A percentile compares a stretch with the other conserved stretches of the same genome.
phyloP scores from a whole-genome alignment of 305 asterid species.

The Plantago coronopus region DNA sequence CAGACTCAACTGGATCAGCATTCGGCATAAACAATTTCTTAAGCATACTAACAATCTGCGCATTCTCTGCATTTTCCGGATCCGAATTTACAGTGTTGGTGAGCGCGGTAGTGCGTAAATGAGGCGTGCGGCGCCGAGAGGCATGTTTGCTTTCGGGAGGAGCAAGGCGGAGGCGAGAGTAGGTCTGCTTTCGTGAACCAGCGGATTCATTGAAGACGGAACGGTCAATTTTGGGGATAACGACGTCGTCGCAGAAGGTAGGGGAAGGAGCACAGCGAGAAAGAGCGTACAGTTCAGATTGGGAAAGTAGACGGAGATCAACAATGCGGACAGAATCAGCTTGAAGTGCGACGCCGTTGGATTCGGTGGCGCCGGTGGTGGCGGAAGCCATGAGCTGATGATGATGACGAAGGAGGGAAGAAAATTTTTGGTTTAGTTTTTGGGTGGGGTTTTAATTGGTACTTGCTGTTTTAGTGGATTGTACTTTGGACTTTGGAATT shows the following conservation, averaged over 20 bases:
- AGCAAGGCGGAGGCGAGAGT: slow-evolving; percentile 79
- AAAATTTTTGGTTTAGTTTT: no score
- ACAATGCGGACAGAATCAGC: slow-evolving; percentile 50
- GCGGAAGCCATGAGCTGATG: not conserved
- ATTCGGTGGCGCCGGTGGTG: slow-evolving; percentile 18
- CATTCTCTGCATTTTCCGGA: slow-evolving; percentile 40
- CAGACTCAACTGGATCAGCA: slow-evolving; percentile 24
- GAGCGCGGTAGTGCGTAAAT: slow-evolving; percentile 43
- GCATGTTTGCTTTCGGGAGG: slow-evolving; percentile 45
- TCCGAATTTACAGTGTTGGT: slow-evolving; percentile 24
- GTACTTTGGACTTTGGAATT: no score
- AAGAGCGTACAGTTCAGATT: slow-evolving; percentile 71
- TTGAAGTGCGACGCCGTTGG: slow-evolving; percentile 31
- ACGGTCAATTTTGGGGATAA: slow-evolving; percentile 75
- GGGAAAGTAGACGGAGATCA: slow-evolving; percentile 71
- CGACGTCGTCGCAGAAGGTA: slow-evolving; percentile 55
- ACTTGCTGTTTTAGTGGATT: no score
- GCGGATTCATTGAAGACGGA: slow-evolving; percentile 89
- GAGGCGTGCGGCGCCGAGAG: slow-evolving; percentile 66
- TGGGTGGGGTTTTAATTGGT: no score
- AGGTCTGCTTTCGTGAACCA: slow-evolving; percentile 68
- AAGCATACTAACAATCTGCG: slow-evolving; percentile 36
- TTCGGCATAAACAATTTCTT: slow-evolving; percentile 45
- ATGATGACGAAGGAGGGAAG: slow-evolving; percentile 27
- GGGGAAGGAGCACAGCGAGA: slow-evolving; percentile 37